phyloP scores from a whole-genome alignment of 106 monocot species.

The Apostasia ramifera region DNA sequence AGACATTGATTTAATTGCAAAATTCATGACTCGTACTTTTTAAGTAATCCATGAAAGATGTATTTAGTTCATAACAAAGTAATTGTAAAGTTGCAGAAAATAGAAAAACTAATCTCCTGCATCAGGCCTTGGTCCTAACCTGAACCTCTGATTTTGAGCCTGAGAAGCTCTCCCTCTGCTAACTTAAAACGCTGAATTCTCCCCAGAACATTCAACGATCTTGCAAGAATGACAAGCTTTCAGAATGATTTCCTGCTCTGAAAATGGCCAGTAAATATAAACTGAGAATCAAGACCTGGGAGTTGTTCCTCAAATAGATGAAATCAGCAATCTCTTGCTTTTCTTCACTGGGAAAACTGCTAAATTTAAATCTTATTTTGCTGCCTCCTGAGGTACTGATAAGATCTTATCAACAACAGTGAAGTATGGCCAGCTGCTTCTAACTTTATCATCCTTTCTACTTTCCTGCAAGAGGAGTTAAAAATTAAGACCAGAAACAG shows the following conservation, averaged over 20 bases:
- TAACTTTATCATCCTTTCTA: slow-evolving; percentile 37
- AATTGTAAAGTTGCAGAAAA: background rate
- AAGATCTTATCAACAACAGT: slow-evolving; percentile 50
- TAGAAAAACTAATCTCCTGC: background rate
- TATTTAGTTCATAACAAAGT: background rate
- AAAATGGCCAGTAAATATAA: too few relatives aligned
- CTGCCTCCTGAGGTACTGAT: slow-evolving; percentile 26
- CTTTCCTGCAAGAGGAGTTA: slow-evolving; percentile 41
- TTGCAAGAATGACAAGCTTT: too few relatives aligned
- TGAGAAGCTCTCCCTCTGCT: too few relatives aligned
- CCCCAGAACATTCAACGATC: too few relatives aligned
- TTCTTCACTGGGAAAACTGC: background rate
- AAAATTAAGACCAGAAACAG: too few relatives aligned
- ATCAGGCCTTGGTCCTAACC: too few relatives aligned
- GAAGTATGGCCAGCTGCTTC: slow-evolving; percentile 71
- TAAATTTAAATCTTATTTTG: background rate
- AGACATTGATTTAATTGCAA: too few relatives aligned
- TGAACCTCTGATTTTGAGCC: too few relatives aligned
- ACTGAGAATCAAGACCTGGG: slow-evolving; percentile 1
- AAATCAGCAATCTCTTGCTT: background rate
- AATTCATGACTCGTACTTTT: too few relatives aligned
- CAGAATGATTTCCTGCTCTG: too few relatives aligned
- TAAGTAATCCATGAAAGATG: too few relatives aligned
- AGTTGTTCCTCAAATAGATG: background rate
- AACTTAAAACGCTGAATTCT: too few relatives aligned